Conservation (phyloP, 305 asterid species). For the Solanum aculeatissimum region DNA sequence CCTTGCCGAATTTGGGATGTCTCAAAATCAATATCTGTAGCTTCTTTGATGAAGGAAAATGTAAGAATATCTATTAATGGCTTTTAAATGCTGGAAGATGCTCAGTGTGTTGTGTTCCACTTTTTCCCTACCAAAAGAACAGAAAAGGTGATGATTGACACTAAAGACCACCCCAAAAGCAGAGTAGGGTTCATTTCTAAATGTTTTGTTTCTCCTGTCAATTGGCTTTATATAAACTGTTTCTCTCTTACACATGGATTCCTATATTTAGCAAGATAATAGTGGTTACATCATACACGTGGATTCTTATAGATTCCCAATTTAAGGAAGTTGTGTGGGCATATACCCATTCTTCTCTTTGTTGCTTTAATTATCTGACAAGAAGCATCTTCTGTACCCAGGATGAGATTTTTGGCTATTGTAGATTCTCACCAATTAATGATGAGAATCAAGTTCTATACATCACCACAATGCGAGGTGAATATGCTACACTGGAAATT, state of each 20-base stretch:
- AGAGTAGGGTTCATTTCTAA: neutral
- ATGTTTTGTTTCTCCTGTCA: neutral
- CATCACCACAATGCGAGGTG: slow-evolving; percentile 55
- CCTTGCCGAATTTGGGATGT: slow-evolving; percentile 85
- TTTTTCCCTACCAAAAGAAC: neutral
- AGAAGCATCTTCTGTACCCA: slow-evolving; percentile 18
- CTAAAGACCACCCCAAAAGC: neutral
- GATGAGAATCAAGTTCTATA: slow-evolving; percentile 54
- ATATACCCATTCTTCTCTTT: neutral
- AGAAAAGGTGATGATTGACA: neutral
- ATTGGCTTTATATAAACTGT: neutral
- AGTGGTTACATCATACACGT: neutral
- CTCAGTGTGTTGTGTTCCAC: neutral
- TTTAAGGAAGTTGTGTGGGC: neutral
- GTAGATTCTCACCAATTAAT: slow-evolving; percentile 54
- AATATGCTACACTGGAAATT: slow-evolving; percentile 5
- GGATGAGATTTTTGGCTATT: slow-evolving; percentile 61
- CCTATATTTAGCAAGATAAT: neutral
- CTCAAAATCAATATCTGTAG: slow-evolving; percentile 34
- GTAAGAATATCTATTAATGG: slow-evolving; percentile 21
- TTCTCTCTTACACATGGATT: neutral
- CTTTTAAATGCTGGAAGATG: neutral
- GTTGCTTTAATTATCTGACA: neutral
- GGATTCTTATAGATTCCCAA: neutral
- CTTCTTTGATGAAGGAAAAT: slow-evolving; percentile 61